These are phyloP conservation scores for Argentina anserina DNA, from an alignment of 306 rosid genomes.

Conservation along the genomic window DNA sequence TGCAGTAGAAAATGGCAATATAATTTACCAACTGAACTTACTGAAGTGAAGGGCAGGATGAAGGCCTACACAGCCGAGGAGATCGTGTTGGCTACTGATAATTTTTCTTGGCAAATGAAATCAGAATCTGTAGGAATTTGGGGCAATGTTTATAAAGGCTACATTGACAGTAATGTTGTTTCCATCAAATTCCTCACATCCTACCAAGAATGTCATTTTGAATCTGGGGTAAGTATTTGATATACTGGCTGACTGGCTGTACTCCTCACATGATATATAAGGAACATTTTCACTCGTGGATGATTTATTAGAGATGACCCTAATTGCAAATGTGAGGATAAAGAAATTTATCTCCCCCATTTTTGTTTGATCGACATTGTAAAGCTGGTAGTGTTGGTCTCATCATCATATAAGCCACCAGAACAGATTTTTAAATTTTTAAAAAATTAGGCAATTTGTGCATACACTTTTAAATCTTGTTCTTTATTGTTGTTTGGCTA, in stretches of 20 bases:
- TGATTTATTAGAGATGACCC: neutral
- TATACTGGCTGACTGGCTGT: neutral
- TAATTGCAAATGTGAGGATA: no score
- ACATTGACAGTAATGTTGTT: neutral
- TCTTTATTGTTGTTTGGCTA: no score
- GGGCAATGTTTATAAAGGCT: neutral
- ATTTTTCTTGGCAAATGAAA: neutral
- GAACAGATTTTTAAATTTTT: no score
- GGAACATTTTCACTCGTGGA: neutral
- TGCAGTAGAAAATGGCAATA: no score
- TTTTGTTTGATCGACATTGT: no score
- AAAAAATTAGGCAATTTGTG: no score
- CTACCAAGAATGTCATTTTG: neutral
- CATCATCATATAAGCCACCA: no score
- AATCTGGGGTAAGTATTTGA: neutral
- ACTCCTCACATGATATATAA: neutral
- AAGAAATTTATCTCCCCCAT: no score
- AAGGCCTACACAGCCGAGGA: neutral
- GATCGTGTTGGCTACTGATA: neutral
- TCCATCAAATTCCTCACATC: neutral
- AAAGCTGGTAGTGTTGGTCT: no score
- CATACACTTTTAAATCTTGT: no score
- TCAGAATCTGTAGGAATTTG: neutral
- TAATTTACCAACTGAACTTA: no score
- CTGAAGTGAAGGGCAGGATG: neutral